Base-by-base conservation (phyloP, 164 flowering plant species). In the Sextonia rubra region DNA sequence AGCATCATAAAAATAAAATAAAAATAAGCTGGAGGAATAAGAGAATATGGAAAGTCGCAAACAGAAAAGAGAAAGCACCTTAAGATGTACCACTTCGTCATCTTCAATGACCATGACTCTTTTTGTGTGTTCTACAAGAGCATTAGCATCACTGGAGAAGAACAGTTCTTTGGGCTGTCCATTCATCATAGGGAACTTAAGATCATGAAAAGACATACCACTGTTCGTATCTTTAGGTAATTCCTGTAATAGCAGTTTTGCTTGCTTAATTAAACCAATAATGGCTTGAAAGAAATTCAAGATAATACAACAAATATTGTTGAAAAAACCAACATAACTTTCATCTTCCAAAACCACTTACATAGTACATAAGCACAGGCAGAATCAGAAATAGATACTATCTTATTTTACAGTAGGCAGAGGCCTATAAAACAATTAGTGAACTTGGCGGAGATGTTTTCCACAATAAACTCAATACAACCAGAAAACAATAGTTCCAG, bases 41-140 rank as follows among this genome's bases (percentile, higher is more conserved):
- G 44, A 32, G 7, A 32, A 32, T 32, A 32, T 32, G 44, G 44
- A 32, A 32, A 6, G 44, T 7, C 9, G 7, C 44, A 32, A 32
- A 32, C 44, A 32, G 44, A 32, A 32, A 32, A 32, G 44, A 48
- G 25, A 65, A 76, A 73, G 62, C 81, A 90, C 99, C 99, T 89
- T 93, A 2, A 95, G 79, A 79, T 95, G 97, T 79, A 93, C 97
- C 66, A 95, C 92, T 86, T 95, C 99, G 71, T 89, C 91, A 80
- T 95, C 99, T 80, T 95, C 99, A 71, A 95, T 90, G 80, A 90
- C 84, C 89, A 95, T 79, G 67, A 90, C 97, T 77, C 85, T 90
- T 73, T 89, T 95, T 23, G 99, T 93, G 81, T 95, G 99, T 75
- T 95, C 99, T 78, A 95, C 91, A 49, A 95, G 73, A 73, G 98